Evolutionary conservation across 2,329 filamentous ascomycete species (phyloP).

Genomic region (Monosporascus sp.): DNA sequence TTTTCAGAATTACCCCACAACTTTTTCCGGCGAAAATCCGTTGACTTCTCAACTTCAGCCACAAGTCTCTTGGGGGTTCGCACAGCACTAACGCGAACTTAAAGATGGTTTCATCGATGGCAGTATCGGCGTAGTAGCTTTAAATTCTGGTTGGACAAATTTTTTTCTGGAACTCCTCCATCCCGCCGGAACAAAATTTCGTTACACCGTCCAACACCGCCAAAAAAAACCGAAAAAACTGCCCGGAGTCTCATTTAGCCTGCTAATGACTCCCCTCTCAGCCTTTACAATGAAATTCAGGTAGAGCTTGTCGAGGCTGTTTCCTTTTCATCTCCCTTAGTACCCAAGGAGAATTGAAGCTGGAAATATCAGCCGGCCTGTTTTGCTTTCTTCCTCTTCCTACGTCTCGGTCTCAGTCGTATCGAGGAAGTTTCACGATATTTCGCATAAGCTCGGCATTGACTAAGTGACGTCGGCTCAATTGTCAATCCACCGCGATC

Average conservation of each 20-base stretch:
- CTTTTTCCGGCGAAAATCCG: background rate
- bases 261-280: background rate
- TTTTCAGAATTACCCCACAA: background rate
- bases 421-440: background rate
- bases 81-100: no score
- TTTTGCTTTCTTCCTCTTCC: background rate
- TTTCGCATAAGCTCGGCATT: background rate
- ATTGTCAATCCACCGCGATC: constrained; percentile 9
- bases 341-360: background rate
- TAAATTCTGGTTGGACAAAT: background rate
- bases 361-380: background rate
- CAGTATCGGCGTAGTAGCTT: no score
- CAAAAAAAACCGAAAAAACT: background rate
- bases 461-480: background rate
- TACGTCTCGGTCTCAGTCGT: background rate
- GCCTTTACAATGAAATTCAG: background rate
- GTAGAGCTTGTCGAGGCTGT: background rate
- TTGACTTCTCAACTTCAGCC: background rate
- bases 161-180: background rate
- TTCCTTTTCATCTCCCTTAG: background rate
- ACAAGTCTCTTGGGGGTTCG: background rate
- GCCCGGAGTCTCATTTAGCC: background rate
- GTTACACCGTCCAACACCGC: background rate
- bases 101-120: no score
- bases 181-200: no score